These are phyloP conservation scores for Globisporangium parvum DNA, from an alignment of 352 stramenopile species.

Conservation along the genomic window DNA sequence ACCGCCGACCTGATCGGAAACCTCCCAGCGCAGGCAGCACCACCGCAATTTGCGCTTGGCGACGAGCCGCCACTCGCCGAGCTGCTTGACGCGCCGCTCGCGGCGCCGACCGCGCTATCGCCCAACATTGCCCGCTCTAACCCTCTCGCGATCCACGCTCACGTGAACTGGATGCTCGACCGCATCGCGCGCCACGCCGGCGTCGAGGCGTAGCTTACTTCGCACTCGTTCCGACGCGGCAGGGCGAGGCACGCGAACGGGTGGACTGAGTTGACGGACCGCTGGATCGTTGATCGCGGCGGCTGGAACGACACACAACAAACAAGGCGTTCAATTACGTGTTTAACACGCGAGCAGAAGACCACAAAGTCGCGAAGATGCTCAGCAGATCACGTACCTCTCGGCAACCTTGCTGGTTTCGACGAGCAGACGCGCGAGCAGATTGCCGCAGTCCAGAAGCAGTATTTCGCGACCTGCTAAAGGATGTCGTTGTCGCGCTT, in stretches of 20 bases:
- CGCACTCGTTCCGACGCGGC: background rate
- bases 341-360: slow-evolving; percentile 6
- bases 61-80: background rate
- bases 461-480: background rate
- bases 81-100: background rate
- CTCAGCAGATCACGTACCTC: background rate
- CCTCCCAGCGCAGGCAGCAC: no score
- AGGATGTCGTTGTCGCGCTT: background rate
- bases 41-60: background rate
- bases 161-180: slow-evolving; percentile 1
- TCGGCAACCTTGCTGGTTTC: background rate
- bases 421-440: background rate
- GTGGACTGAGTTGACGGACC: background rate
- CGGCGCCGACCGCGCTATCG: background rate
- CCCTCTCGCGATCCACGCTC: background rate
- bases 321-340: slow-evolving; percentile 12
- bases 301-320: slow-evolving; percentile 2
- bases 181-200: background rate
- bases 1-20: no score
- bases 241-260: slow-evolving; percentile 1
- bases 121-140: background rate
- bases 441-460: background rate
- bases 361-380: slow-evolving; percentile 3
- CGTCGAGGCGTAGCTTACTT: background rate
- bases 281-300: slow-evolving; percentile 3